Conservation (phyloP, 2,329 filamentous ascomycete genomes). For the Myriangium duriaei region DNA sequence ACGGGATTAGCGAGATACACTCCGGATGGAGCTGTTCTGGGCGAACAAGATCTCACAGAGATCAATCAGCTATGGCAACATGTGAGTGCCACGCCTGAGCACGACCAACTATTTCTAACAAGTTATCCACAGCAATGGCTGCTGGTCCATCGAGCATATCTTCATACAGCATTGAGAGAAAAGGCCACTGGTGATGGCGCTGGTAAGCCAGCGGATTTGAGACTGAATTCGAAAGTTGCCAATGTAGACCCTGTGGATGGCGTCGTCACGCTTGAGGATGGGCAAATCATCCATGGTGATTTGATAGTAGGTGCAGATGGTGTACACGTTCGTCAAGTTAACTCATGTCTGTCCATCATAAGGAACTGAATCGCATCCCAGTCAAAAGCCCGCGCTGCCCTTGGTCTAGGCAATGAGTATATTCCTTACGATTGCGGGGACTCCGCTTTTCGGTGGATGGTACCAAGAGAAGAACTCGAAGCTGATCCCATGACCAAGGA, state of each 20-base stretch:
- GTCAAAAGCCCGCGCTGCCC: not conserved
- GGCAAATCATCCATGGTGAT: constrained; percentile 18
- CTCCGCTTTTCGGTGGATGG: constrained; percentile 45
- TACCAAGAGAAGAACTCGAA: constrained; percentile 29
- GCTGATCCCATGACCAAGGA: constrained; percentile 20
- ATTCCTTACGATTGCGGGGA: constrained; percentile 33
- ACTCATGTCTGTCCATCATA: not conserved
- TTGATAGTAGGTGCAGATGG: constrained; percentile 23
- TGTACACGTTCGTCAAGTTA: constrained; percentile 14
- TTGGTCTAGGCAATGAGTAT: too few relatives aligned
- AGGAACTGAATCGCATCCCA: not conserved
- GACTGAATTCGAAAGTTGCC: constrained; percentile 16
- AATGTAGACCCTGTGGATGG: constrained; percentile 16
- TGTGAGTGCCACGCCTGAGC: constrained; percentile 1
- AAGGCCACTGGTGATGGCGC: constrained; percentile 15
- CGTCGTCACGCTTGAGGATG: constrained; percentile 17
- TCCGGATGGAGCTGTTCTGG: constrained; percentile 9
- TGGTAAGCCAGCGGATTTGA: constrained; percentile 17
- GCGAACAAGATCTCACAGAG: constrained; percentile 6
- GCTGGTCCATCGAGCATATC: constrained; percentile 19
- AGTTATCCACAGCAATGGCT: constrained; percentile 14
- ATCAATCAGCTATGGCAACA: constrained; percentile 17
- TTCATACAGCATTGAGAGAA: constrained; percentile 19
- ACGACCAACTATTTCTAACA: not conserved
- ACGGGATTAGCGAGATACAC: not conserved